phyloP scores from a whole-genome alignment of 108 stramenopile genomes.

The Cyclotella sp. region DNA sequence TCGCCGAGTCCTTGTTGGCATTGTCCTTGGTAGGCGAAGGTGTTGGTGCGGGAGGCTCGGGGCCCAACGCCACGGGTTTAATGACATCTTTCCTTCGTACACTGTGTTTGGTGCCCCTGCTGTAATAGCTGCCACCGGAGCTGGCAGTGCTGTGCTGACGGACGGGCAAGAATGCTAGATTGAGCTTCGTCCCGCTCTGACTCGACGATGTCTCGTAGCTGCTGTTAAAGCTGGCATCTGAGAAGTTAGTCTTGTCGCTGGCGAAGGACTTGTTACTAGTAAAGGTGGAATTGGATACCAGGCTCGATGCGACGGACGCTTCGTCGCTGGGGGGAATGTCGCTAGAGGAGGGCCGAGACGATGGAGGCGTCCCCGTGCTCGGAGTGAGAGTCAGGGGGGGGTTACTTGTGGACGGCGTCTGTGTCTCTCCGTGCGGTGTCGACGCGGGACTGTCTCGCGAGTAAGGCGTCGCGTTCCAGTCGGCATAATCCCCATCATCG shows the following conservation, averaged over 20 bases:
- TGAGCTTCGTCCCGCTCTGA: background rate
- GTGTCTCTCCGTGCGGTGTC: background rate
- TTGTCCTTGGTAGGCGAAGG: background rate
- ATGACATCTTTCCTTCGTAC: slow-evolving; percentile 25
- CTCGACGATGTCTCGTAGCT: background rate
- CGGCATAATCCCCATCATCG: background rate
- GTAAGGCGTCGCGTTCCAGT: background rate
- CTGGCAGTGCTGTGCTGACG: background rate
- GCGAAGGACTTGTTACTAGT: background rate
- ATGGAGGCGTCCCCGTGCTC: no score
- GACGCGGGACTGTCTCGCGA: background rate
- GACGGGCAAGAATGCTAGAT: background rate
- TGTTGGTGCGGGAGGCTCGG: background rate
- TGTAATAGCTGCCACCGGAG: slow-evolving; percentile 1
- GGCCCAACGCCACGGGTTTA: slow-evolving; percentile 17
- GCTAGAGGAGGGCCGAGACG: no score
- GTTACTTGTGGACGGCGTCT: background rate
- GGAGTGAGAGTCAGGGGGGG: no score
- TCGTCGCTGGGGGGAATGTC: background rate
- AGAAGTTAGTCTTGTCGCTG: background rate
- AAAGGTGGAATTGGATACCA: background rate
- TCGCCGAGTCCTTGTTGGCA: background rate
- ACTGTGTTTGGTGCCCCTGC: background rate
- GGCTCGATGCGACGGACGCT: background rate
- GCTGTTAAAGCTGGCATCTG: background rate